Evolutionary conservation across 768 basidiomycete species (phyloP).

Genomic region (Leccinum uliginosum): DNA sequence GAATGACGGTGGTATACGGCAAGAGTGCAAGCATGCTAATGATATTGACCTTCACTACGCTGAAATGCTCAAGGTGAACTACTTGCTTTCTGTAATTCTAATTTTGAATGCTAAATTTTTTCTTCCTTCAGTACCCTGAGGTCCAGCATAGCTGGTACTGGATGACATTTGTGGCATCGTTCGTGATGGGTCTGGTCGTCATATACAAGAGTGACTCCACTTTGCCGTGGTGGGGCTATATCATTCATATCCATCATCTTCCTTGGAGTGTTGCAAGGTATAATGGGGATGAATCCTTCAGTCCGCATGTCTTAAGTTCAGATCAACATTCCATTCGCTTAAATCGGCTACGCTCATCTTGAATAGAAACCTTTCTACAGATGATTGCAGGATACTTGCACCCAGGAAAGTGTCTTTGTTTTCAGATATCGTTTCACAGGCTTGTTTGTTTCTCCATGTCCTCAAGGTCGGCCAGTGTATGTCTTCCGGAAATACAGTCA

Average conservation of each 20-base stretch:
- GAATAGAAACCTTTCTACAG: conserved; percentile 28
- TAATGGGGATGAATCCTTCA: conserved; percentile 33
- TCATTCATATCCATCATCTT: conserved; percentile 53
- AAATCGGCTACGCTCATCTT: neutral
- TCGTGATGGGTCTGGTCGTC: conserved; percentile 50
- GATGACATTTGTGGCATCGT: conserved; percentile 22
- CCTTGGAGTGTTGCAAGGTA: conserved; percentile 49
- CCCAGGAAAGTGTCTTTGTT: conserved; percentile 23
- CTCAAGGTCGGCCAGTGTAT: conserved; percentile 41
- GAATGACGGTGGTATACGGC: conserved; percentile 13
- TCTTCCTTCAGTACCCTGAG: conserved; percentile 31
- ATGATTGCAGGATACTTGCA: conserved; percentile 37
- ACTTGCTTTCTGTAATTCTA: conserved; percentile 12
- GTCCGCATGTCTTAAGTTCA: conserved; percentile 17
- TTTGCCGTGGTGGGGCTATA: conserved; percentile 57
- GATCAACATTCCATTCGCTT: neutral
- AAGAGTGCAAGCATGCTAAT: conserved; percentile 32
- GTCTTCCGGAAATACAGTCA: neutral
- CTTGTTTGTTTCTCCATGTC: conserved; percentile 49
- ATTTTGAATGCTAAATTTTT: neutral
- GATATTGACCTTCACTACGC: conserved; percentile 51
- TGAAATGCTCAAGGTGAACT: conserved; percentile 40
- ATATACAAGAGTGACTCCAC: conserved; percentile 50
- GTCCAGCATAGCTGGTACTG: conserved; percentile 32
- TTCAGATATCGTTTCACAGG: conserved; percentile 49